A percentile compares a stretch with the other conserved stretches of the same genome.
phyloP scores from a whole-genome alignment of 2,329 filamentous ascomycete genomes.

The Plenodomus lindquistii region DNA sequence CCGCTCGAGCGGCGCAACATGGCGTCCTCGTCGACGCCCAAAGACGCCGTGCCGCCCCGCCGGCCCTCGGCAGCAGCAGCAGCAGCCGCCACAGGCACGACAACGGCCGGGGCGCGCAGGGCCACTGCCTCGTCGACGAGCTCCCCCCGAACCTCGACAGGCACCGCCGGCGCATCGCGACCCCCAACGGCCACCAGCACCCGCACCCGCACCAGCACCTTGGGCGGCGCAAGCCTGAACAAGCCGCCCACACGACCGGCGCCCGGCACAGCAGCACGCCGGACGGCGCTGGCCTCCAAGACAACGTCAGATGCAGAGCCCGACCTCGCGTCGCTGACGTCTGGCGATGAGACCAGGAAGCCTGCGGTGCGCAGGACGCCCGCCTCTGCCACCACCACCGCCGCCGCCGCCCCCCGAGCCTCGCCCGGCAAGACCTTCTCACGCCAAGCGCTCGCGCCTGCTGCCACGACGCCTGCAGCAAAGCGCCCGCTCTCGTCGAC shows the following conservation, averaged over 20 bases:
- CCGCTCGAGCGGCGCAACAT: constrained; percentile 38
- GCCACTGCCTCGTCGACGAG: constrained; percentile 23
- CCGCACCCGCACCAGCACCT: constrained; percentile 31
- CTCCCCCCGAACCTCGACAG: constrained; percentile 28
- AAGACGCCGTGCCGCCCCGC: constrained; percentile 35
- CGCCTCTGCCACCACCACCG: constrained; percentile 16
- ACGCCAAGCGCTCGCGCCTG: constrained; percentile 18
- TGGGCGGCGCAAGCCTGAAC: constrained; percentile 35
- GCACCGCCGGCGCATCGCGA: constrained; percentile 32
- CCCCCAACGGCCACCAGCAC: constrained; percentile 26
- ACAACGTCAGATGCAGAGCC: constrained; percentile 36
- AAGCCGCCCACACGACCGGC: constrained; percentile 43
- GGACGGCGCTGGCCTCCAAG: constrained; percentile 26
- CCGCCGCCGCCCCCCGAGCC: constrained; percentile 22
- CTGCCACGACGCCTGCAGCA: constrained; percentile 20
- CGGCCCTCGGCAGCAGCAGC: constrained; percentile 24
- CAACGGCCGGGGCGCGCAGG: constrained; percentile 26
- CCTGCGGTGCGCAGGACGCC: constrained; percentile 32
- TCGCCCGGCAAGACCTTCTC: constrained; percentile 30
- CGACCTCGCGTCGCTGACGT: constrained; percentile 39
- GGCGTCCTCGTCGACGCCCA: constrained; percentile 34
- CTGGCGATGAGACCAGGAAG: constrained; percentile 43
- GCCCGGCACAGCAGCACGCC: constrained; percentile 26
- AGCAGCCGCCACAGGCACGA: constrained; percentile 11
- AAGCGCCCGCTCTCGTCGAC: constrained; percentile 30